Evolutionary conservation across 805 yeast genomes (phyloP), one percentile per base, ranked within the genome.

Genomic region (Saccharomycopsis sp.): DNA sequence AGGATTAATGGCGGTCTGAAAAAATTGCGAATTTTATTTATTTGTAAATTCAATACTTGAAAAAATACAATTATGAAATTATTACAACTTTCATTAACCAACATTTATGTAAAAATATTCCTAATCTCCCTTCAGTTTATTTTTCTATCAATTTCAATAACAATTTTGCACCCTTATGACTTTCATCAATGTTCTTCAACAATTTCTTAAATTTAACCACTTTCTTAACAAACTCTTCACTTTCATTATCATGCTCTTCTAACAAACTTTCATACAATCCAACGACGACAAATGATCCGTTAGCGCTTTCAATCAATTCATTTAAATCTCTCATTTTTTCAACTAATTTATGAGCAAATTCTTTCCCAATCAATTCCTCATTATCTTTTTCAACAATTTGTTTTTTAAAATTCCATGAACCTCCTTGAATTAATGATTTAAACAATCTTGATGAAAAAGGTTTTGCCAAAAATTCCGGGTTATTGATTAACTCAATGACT

Each of bases 241-340:
- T 65, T 27, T 73, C 70, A 38, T 68, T 64, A 41, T 63, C 58
- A 21, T 63, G 57, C 37, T 65, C 66, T 2, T 67, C 68, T 41
- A 67, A 64, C 55, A 83, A 68, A 23, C 73, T 72, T 64, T 90
- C 97, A 54, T 70, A 74, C n/a, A 87, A 64, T 1, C 95, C 77
- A 40, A 86, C 89, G 43, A 89, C 68, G 14, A 86, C 85, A 59
- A 90, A 90, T 14, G 95, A 77, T 33, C 93, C 85, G 45, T 71
- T 71, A 35, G 76, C 74, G 32, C 72, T 69, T 50, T 75, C 75
- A 37, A 82, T 74, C 97, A 97, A 90, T 47, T 65, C 68, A 29
- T 64, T 65, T 29, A 85, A 63, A 43, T 74, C 70, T 51, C 64
- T 71, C 19, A 45, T 36, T 6, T 44, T 37, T 20, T 45, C 43